Base-by-base conservation (phyloP, 352 stramenopile genomes). In the Phytophthora aleatoria region DNA sequence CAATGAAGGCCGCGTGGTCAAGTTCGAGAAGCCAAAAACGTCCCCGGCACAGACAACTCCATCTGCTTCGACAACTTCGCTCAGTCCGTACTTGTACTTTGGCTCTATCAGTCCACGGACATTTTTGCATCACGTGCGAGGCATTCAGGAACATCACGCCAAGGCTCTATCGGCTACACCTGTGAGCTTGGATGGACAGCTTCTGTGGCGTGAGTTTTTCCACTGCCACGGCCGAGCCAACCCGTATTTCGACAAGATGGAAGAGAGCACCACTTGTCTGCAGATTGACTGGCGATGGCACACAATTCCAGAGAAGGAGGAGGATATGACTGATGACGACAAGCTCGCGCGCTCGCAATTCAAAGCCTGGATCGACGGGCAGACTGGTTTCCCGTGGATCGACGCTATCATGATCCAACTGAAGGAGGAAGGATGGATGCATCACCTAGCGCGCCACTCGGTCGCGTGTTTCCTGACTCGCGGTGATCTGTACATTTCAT, bases 1-100 rank as follows among this genome's bases (percentile, higher is more conserved):
- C 61, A 87, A 92, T 55, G 74, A 89, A 77, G 83, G 74, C 2
- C 97, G 91, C 61, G 89, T 98, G 11, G 83, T 91, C 27, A 92
- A 83, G 30, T 99, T 99, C 73, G 94, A 98, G 70, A 99, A 99
- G 69, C 97, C 97, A 30, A 98, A 99, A 69, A 99, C 96, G 2
- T 91, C 81, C 3, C 96, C 95, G 2, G 96, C 90, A 35, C 87
- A 97, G 53, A 91, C 93, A 42, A 61, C 74, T 8, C 81, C 95
- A 26, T 89, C 84, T 38, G 83, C 94, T 26, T 97, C 91, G n/a
- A 99, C 97, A 11, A 99, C 97, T n/a, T 93, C 87, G 49, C 73
- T 99, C 10, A 97, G 81, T 63, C 94, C 97, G 36, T 99, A 99
- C 71, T 65, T 99, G 59, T 97, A 90, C 62, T 91, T 97, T 60